phyloP scores from a whole-genome alignment of 495 filamentous ascomycete species.

The Parathielavia hyrcaniae region DNA sequence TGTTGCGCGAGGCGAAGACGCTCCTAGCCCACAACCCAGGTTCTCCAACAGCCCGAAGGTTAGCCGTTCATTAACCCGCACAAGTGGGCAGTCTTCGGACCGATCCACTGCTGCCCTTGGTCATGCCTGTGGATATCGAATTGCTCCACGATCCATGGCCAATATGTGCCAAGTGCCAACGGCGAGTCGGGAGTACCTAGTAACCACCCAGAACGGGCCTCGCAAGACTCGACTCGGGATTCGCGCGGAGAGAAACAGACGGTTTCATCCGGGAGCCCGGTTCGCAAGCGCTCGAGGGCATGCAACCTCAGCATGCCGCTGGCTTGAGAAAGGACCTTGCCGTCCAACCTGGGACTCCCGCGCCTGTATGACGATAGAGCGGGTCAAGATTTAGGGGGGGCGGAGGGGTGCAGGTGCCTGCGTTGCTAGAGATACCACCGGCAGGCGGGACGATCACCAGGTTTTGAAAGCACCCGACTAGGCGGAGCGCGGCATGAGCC shows the following conservation, averaged over 20 bases:
- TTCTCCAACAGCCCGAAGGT: conserved; percentile 18
- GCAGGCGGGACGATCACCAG: conserved; percentile 27
- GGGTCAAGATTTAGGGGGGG: conserved; percentile 25
- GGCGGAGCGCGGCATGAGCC: conserved; percentile 16
- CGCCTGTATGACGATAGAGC: conserved; percentile 24
- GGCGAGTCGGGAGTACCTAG: too few species aligned
- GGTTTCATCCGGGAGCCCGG: conserved; percentile 18
- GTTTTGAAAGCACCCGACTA: conserved; percentile 28
- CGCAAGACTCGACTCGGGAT: conserved; percentile 18
- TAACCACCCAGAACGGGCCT: conserved; percentile 18
- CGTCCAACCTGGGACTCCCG: conserved; percentile 13
- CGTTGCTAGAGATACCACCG: conserved; percentile 19
- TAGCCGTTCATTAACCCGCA: conserved; percentile 31
- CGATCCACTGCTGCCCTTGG: conserved; percentile 23
- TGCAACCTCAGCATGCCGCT: conserved; percentile 21
- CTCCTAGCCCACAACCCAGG: too few species aligned
- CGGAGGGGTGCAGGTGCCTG: conserved; percentile 1
- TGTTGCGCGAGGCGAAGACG: conserved; percentile 7
- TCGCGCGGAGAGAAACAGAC: conserved; percentile 15
- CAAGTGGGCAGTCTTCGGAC: conserved; percentile 25
- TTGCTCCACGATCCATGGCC: conserved; percentile 26
- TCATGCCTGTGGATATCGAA: conserved; percentile 4
- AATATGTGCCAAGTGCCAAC: too few species aligned
- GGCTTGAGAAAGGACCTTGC: conserved; percentile 12
- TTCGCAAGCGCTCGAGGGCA: conserved; percentile 6